A percentile compares a stretch with the other conserved stretches of the same genome.
phyloP scores from a whole-genome alignment of 1,139 yeast species.

The Blastobotrys malaysiensis region DNA sequence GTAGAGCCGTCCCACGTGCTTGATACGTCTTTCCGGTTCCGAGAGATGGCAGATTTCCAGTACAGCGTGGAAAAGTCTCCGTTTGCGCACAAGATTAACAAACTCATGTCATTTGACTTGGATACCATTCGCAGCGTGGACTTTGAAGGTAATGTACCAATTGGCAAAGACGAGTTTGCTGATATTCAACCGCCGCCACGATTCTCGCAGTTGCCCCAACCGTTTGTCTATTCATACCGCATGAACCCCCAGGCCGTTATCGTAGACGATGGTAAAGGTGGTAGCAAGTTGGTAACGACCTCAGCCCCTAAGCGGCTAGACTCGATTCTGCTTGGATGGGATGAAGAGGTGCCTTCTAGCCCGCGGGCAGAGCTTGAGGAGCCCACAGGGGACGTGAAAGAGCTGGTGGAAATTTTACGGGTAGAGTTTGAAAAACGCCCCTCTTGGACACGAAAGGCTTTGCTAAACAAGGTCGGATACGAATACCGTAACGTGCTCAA shows the following conservation, averaged over 20 bases:
- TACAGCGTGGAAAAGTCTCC: conserved; percentile 54
- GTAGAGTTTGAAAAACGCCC: conserved; percentile 65
- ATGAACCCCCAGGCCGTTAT: conserved; percentile 50
- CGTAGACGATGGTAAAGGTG: conserved; percentile 50
- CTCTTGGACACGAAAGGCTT: conserved; percentile 77
- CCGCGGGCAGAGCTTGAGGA: conserved; percentile 41
- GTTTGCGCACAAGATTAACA: conserved; percentile 40
- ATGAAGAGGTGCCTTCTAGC: conserved; percentile 41
- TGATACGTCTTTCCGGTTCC: conserved; percentile 66
- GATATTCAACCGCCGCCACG: conserved; percentile 85
- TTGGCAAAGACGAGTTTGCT: conserved; percentile 37
- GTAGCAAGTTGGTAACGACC: conserved; percentile 27
- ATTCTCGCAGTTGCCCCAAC: conserved; percentile 68
- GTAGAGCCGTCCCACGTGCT: conserved; percentile 64
- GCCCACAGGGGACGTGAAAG: conserved; percentile 33
- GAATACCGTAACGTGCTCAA: conserved; percentile 48
- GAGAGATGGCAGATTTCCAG: conserved; percentile 89
- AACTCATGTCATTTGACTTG: conserved; percentile 40
- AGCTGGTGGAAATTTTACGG: conserved; percentile 50
- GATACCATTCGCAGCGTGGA: conserved; percentile 35
- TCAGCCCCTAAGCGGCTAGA: conserved; percentile 31
- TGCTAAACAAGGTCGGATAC: conserved; percentile 48
- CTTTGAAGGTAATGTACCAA: conserved; percentile 31
- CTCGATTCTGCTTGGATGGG: conserved; percentile 41
- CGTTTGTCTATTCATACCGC: conserved; percentile 65